Evolutionary conservation across 345 rosid genomes (phyloP).

Genomic region (Heritiera fomes): DNA sequence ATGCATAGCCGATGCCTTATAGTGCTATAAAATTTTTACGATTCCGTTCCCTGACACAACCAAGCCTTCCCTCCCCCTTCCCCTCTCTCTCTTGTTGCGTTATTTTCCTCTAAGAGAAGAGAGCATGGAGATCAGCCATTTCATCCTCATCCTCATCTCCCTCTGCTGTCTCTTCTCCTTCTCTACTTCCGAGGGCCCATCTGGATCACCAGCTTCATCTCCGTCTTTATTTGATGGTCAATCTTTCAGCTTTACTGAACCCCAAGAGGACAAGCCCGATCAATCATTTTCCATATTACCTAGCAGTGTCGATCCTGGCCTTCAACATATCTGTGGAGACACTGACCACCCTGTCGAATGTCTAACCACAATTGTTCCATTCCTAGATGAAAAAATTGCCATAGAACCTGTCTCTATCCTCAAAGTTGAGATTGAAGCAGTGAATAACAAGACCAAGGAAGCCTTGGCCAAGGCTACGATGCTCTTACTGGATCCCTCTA

Average conservation of each 20-base stretch:
- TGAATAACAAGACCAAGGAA: not conserved
- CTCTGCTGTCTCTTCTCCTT: conserved; percentile 16
- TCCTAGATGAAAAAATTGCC: not conserved
- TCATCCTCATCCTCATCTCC: conserved; percentile 20
- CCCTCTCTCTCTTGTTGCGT: not conserved
- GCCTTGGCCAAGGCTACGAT: not conserved
- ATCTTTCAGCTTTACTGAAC: too few species aligned
- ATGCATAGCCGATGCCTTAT: not conserved
- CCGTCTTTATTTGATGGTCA: not conserved
- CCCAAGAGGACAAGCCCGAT: too few species aligned
- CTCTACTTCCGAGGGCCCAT: not conserved
- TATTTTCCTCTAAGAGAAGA: not conserved
- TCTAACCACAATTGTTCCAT: not conserved
- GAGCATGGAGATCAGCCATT: conserved; percentile 25
- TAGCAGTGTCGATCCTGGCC: not conserved
- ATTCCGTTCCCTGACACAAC: not conserved
- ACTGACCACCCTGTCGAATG: conserved; percentile 15
- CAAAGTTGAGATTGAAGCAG: not conserved
- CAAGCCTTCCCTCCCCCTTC: not conserved
- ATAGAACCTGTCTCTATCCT: not conserved
- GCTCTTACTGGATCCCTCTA: not conserved
- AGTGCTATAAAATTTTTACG: not conserved
- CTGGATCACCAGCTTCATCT: not conserved
- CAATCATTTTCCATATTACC: not conserved
- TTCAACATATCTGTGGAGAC: not conserved